Percentiles rank a stretch among this genome's conserved stretches.
Evolutionary conservation across 1,284 basidiomycete genomes (phyloP).

Genomic region (Ustilago sp.): DNA sequence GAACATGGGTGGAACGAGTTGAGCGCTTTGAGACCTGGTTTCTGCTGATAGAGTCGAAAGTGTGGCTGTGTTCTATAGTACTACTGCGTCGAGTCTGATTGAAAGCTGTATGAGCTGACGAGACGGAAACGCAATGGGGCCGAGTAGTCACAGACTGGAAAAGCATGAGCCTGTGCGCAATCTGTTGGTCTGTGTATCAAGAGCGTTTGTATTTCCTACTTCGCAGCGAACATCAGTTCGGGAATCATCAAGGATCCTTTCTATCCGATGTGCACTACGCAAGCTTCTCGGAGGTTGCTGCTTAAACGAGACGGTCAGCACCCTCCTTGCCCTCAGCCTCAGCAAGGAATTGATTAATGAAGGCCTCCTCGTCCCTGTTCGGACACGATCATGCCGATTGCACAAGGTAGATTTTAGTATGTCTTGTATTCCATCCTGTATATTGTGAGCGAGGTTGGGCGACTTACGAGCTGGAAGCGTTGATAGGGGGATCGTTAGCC

Average conservation of each 20-base stretch:
- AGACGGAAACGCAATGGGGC: too few relatives aligned
- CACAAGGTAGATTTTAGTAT: too few relatives aligned
- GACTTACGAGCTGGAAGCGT: conserved; percentile 63
- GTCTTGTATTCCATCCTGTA: not conserved
- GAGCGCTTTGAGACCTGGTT: too few relatives aligned
- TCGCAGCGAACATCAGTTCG: not conserved
- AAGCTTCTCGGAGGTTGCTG: not conserved
- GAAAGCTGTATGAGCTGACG: too few relatives aligned
- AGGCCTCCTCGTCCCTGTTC: conserved; percentile 65
- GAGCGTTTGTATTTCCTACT: not conserved
- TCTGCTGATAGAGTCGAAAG: too few relatives aligned
- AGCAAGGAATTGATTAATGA: conserved; percentile 68
- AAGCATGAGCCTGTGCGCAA: not conserved
- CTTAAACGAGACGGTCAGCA: conserved; percentile 49
- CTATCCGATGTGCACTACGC: not conserved
- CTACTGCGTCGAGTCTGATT: too few relatives aligned
- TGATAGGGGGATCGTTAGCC: conserved; percentile 52
- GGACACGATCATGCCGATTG: too few relatives aligned
- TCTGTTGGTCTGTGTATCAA: not conserved
- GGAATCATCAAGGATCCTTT: not conserved
- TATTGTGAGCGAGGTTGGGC: not conserved
- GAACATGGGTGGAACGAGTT: too few relatives aligned
- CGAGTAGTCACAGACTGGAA: too few relatives aligned
- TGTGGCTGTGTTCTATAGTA: too few relatives aligned
- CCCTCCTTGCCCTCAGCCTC: conserved; percentile 60